Base-by-base conservation (phyloP, 2,329 filamentous ascomycete species). In the Ophiostoma himal-ulmi region DNA sequence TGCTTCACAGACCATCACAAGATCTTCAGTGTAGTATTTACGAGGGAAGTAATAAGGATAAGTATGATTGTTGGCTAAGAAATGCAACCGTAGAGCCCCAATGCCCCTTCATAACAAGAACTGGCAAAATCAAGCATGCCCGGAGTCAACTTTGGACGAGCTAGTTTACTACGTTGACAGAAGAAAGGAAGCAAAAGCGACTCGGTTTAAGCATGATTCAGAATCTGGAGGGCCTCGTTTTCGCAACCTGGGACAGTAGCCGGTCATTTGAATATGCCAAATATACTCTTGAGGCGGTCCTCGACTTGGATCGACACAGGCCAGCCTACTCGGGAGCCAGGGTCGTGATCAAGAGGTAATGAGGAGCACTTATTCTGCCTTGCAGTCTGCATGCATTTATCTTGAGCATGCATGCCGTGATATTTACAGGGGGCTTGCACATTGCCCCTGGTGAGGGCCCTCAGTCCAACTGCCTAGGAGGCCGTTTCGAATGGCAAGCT, bases 401-500 rank as follows among this genome's bases (percentile, higher is more conserved):
- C n/a, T 26, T 57, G 14, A 10, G 39, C 39, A 44, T 44, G 30
- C 52, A 57, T n/a, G 44, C 17, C 44, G 6, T 57, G n/a, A 57
- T 57, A 57, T 57, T 4, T 14, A 17, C 52, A 57, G 52, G 52
- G 52, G 52, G 52, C 10, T 57, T 57, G 52, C 52, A 57, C 52
- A 57, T 11, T 57, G 11, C 52, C 22, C 52, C 52, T 57, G 22
- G n/a, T 26, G 7, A 57, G 52, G 52, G n/a, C 22, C 22, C 52
- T 57, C n/a, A 22, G 11, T 26, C 52, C 13, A 26, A 57, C 52
- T 26, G 22, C 52, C n/a, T 57, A 22, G 52, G 52, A 57, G 52
- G 13, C 52, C 52, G 52, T 57, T 57, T 57, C 52, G 52, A 57
- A 57, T 26, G 52, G n/a, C n/a, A 57, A 26, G 52, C 52, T 57